These are phyloP conservation scores for Teunomyces atbi DNA, from an alignment of 805 yeast species.

Conservation along the genomic window DNA sequence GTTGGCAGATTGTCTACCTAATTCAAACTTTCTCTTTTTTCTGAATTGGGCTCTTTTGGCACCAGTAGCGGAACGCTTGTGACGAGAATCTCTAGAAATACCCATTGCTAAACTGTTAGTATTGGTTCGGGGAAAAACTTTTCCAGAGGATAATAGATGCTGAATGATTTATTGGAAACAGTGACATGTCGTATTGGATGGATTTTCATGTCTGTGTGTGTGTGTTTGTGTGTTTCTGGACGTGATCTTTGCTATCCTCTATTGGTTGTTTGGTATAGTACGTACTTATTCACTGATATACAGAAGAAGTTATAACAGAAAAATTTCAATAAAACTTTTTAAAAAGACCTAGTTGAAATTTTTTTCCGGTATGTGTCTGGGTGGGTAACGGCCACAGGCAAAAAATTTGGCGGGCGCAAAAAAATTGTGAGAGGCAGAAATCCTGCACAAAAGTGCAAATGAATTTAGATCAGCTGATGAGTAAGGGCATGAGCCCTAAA, in stretches of 20 bases:
- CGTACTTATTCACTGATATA: constrained; percentile 11
- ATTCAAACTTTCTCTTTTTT: constrained; percentile 99
- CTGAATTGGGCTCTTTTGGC: constrained; percentile 99
- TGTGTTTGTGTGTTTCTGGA: background rate
- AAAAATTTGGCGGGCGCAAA: background rate
- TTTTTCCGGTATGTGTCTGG: constrained; percentile 6
- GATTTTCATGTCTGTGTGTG: background rate
- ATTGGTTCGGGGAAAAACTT: constrained; percentile 3
- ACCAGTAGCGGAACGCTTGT: constrained; percentile 99
- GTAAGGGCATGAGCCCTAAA: constrained; percentile 14
- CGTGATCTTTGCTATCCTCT: background rate
- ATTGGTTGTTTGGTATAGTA: background rate
- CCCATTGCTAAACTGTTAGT: constrained; percentile 66
- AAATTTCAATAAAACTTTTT: constrained; percentile 12
- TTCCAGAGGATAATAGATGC: background rate
- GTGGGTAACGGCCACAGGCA: constrained; percentile 1
- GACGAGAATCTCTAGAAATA: constrained; percentile 99
- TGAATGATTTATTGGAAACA: too few species aligned
- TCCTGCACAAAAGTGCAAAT: background rate
- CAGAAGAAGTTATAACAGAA: constrained; percentile 9
- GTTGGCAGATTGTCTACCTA: constrained; percentile 99
- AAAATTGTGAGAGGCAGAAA: background rate
- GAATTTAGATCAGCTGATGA: background rate
- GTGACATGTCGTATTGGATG: too few species aligned
- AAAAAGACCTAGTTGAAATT: constrained; percentile 9